These are phyloP conservation scores for Salpingoeca rosetta DNA, from an alignment of 78 protist species.

Conservation along the genomic window DNA sequence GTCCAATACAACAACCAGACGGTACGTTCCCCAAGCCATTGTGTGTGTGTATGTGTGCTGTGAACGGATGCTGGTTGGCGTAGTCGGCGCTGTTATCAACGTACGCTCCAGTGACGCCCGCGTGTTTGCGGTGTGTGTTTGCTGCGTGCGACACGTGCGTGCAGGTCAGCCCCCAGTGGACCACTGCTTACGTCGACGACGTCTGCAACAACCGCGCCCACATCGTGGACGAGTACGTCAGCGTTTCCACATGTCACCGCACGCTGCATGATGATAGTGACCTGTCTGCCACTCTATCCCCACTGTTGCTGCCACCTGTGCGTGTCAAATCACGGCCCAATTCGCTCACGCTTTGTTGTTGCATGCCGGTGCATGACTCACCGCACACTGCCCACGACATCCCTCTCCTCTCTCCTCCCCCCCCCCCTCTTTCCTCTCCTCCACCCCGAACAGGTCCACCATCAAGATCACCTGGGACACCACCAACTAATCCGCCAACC, in stretches of 20 bases:
- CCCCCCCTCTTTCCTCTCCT: background rate
- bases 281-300: no score
- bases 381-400: background rate
- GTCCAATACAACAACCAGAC: constrained; percentile 5
- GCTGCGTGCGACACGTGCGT: background rate
- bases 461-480: background rate
- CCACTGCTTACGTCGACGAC: constrained; percentile 32
- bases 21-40: background rate
- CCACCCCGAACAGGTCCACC: background rate
- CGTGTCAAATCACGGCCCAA: no score
- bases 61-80: no score
- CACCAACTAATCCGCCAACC: background rate
- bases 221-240: background rate
- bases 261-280: no score
- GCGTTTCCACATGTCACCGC: no score
- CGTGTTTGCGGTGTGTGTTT: no score
- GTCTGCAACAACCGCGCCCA: constrained; percentile 32
- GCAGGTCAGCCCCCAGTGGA: constrained; percentile 18
- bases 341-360: no score
- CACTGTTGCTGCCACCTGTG: no score
- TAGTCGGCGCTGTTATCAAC: no score
- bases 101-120: no score
- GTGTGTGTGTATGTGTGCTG: no score
- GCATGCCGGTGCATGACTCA: no score
- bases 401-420: background rate